phyloP scores from a whole-genome alignment of 2,329 filamentous ascomycete species.

The Coccinonectria pachysandricola region DNA sequence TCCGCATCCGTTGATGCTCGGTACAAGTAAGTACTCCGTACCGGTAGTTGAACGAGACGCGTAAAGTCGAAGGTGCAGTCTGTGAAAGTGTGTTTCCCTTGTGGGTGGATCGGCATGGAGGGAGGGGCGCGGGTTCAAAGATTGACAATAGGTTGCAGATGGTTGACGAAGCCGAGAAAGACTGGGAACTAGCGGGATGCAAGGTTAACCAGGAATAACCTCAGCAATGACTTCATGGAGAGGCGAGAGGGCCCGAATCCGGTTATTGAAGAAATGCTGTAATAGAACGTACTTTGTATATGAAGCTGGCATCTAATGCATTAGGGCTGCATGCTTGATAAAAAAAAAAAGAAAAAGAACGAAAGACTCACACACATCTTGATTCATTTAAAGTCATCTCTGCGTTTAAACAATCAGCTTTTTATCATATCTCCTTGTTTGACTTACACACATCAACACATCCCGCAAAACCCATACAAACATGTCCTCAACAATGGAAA shows the following conservation, averaged over 20 bases:
- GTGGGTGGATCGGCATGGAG: conserved; percentile 1
- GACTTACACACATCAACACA: not conserved
- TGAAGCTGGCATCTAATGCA: conserved; percentile 1
- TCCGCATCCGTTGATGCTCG: too few relatives aligned
- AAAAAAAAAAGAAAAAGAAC: too few relatives aligned
- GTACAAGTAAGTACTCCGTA: too few relatives aligned
- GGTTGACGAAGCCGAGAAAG: conserved; percentile 4
- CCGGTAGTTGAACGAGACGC: too few relatives aligned
- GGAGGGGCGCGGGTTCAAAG: not conserved
- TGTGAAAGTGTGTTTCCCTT: too few relatives aligned
- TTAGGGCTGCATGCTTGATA: too few relatives aligned
- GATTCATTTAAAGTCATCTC: too few relatives aligned
- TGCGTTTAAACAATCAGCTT: conserved; percentile 1
- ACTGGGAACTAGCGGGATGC: conserved; percentile 4
- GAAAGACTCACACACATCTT: too few relatives aligned
- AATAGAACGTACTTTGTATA: conserved; percentile 15
- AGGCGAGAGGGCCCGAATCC: conserved; percentile 14
- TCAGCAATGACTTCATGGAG: conserved; percentile 21
- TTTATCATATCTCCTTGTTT: not conserved
- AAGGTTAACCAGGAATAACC: conserved; percentile 8
- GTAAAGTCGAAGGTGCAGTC: too few relatives aligned
- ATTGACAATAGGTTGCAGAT: too few relatives aligned
- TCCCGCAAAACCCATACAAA: not conserved
- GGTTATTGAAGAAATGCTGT: conserved; percentile 14
- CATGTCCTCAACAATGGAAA: conserved; percentile 14